Percentiles rank a stretch among this genome's conserved stretches.
Conservation (phyloP, 2,329 filamentous ascomycete genomes). For the Incumbomyces delicatus region DNA sequence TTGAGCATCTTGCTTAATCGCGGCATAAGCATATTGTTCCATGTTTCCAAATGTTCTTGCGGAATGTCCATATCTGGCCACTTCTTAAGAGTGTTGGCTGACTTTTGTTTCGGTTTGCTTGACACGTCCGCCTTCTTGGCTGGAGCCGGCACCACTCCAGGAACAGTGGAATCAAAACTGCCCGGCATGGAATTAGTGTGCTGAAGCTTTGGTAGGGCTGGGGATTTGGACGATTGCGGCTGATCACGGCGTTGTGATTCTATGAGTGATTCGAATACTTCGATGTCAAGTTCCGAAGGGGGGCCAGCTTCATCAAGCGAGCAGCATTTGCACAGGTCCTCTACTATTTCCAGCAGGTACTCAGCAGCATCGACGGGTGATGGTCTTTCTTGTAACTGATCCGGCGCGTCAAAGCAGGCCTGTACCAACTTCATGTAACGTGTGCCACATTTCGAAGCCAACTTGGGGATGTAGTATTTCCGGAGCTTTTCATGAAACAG, state of each 20-base stretch:
- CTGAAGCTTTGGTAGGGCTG: not conserved
- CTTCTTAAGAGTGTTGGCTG: slow-evolving; percentile 29
- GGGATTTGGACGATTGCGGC: not conserved
- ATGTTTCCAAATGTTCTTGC: slow-evolving; percentile 45
- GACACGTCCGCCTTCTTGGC: slow-evolving; percentile 1
- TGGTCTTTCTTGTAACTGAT: slow-evolving; percentile 16
- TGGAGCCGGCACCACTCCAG: not conserved
- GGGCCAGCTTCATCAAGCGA: slow-evolving; percentile 19
- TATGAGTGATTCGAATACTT: slow-evolving; percentile 19
- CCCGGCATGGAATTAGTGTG: not conserved
- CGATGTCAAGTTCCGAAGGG: slow-evolving; percentile 19
- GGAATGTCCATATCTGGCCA: slow-evolving; percentile 44
- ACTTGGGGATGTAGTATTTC: slow-evolving; percentile 51
- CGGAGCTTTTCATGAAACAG: slow-evolving; percentile 57
- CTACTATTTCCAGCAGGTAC: slow-evolving; percentile 18
- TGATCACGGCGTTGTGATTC: slow-evolving; percentile 1
- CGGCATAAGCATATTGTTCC: slow-evolving; percentile 49
- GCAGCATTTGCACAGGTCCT: slow-evolving; percentile 19
- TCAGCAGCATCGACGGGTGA: slow-evolving; percentile 19
- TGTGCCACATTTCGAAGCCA: slow-evolving; percentile 54
- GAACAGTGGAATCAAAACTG: not conserved
- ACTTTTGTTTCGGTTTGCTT: slow-evolving; percentile 5
- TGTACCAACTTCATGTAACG: slow-evolving; percentile 54
- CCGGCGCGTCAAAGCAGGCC: slow-evolving; percentile 50
- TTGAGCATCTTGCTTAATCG: slow-evolving; percentile 50